A percentile compares a stretch with the other conserved stretches of the same genome.
Evolutionary conservation across 192 early-diverging fungal genomes (phyloP).

Genomic region (Backusella sp.): DNA sequence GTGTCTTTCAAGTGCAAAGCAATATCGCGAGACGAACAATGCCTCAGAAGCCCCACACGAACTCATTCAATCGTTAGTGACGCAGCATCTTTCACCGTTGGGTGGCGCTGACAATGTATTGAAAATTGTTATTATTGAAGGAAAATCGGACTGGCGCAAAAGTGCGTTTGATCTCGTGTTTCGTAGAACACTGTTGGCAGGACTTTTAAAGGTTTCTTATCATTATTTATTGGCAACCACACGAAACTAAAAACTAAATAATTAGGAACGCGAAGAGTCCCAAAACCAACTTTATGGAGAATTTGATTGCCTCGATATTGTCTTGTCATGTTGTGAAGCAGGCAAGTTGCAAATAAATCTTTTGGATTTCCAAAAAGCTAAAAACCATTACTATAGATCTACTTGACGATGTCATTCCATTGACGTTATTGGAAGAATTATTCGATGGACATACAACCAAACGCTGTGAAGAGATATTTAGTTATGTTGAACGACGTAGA

Average conservation of each 20-base stretch:
- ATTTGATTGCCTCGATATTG: conserved; percentile 18
- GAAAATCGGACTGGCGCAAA: conserved; percentile 35
- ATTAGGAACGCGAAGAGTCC: not conserved
- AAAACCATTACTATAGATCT: conserved; percentile 12
- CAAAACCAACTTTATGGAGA: not conserved
- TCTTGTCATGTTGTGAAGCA: conserved; percentile 12
- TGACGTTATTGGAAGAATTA: conserved; percentile 67
- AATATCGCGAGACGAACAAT: not conserved
- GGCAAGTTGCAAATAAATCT: not conserved
- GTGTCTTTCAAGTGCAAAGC: not conserved
- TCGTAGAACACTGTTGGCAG: conserved; percentile 19
- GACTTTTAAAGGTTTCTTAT: conserved; percentile 9
- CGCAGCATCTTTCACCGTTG: conserved; percentile 23
- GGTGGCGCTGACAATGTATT: conserved; percentile 15
- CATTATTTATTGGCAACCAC: not conserved
- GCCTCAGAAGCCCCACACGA: not conserved
- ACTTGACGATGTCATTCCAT: conserved; percentile 47
- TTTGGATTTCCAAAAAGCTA: not conserved
- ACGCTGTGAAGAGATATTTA: conserved; percentile 54
- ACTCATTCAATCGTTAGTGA: not conserved
- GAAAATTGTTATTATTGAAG: conserved; percentile 14
- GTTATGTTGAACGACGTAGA: conserved; percentile 61
- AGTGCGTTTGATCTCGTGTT: conserved; percentile 28
- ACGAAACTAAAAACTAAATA: not conserved
- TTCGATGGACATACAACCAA: conserved; percentile 63